Evolutionary conservation across 495 filamentous ascomycete genomes (phyloP).

Genomic region (Hypomontagnella monticulosa): DNA sequence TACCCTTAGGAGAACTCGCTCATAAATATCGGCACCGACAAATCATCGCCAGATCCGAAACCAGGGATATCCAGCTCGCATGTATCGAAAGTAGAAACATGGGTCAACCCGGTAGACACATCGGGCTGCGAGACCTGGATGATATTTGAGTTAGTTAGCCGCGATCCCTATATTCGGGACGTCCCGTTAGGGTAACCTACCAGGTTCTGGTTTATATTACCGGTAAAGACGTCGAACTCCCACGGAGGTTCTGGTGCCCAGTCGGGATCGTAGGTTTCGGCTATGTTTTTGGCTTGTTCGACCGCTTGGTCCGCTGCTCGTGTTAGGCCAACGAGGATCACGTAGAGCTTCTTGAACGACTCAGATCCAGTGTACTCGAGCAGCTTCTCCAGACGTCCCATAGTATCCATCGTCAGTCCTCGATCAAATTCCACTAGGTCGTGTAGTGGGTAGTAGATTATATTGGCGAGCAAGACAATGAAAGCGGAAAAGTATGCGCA

Average conservation of each 20-base stretch:
- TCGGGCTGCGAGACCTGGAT: slow-evolving; percentile 15
- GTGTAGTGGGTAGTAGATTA: slow-evolving; percentile 38
- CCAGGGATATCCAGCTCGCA: background rate
- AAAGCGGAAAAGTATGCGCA: slow-evolving; percentile 45
- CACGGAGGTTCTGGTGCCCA: background rate
- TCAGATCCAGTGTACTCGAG: slow-evolving; percentile 28
- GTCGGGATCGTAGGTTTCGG: slow-evolving; percentile 7
- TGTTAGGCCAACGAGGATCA: slow-evolving; percentile 31
- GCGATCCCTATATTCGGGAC: background rate
- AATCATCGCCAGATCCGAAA: slow-evolving; percentile 21
- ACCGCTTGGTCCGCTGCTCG: slow-evolving; percentile 27
- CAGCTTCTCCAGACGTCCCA: slow-evolving; percentile 37
- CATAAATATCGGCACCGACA: slow-evolving; percentile 25
- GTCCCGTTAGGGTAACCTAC: slow-evolving; percentile 1
- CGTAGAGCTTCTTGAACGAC: slow-evolving; percentile 33
- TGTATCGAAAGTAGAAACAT: slow-evolving; percentile 2
- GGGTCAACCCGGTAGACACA: slow-evolving; percentile 1
- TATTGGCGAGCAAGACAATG: slow-evolving; percentile 44
- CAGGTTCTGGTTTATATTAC: slow-evolving; percentile 2
- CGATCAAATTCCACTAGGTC: slow-evolving; percentile 33
- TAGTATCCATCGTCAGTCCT: slow-evolving; percentile 24
- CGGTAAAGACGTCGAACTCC: slow-evolving; percentile 3
- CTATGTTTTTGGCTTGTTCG: slow-evolving; percentile 2
- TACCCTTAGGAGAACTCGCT: slow-evolving; percentile 3
- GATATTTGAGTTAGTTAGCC: slow-evolving; percentile 8